Evolutionary conservation across 2,329 filamentous ascomycete species (phyloP), one percentile per base, ranked within the genome.

Genomic region (Beauveria rudraprayagi): DNA sequence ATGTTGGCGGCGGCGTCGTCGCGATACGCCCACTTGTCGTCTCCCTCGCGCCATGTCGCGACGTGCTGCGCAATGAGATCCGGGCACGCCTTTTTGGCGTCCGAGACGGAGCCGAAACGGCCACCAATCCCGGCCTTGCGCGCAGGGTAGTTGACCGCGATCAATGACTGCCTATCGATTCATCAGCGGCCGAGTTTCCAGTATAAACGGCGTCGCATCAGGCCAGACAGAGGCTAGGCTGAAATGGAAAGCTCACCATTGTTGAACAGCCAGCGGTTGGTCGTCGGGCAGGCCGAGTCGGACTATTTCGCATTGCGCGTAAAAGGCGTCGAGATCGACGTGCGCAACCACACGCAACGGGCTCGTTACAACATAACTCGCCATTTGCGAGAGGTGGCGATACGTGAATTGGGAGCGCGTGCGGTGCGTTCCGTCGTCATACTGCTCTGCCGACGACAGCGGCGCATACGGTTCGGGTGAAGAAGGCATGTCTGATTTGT

Each of bases 291-390:
- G 78, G 14, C 86, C 87, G 50, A 97, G 80, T 8, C 94, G 86
- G 10, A 96, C 86, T 83, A 92, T 95, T 76, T 99, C 94, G 71
- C 92, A 97, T 78, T 99, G 94, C 3, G 90, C 89, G 73, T 99
- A 99, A 75, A 99, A 99, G 44, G 93, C 93, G 82, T 99, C 94
- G 63, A 99, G 86, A 70, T 99, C 94, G 65, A 97, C 86, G 72
- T 97, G 92, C 7, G 91, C 91, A 67, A 97, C 85, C 30, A 95
- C 89, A 51, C 94, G 87, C 41, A 99, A 80, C 1, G 93, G 93
- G 56, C 85, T 91, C 9, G 85, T 84, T 0, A 87, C 80, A 40
- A 84, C 86, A 66, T 83, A 91, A 10, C 86, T 81, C 7, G 87
- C 84, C 61, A 97, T 83, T 65, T 92, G 87, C 40, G 84, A 80